Conservation (phyloP, 768 basidiomycete genomes). For the Leccinum olivaceopallidum region DNA sequence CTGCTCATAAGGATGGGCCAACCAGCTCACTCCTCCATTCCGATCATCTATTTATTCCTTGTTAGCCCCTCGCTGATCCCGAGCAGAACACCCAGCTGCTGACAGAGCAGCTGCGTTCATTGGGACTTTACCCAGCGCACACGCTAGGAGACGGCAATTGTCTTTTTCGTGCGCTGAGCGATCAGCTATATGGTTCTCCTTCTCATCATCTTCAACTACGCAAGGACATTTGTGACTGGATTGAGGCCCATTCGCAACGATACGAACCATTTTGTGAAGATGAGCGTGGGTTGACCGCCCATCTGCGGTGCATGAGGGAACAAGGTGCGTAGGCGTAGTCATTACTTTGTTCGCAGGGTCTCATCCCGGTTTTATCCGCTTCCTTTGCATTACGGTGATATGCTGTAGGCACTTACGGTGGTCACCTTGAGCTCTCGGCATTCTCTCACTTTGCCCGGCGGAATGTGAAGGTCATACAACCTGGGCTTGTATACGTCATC, state of each 20-base stretch:
- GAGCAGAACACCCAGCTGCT: constrained; percentile 65
- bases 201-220: constrained; percentile 68
- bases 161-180: constrained; percentile 86
- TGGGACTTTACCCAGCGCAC: constrained; percentile 85
- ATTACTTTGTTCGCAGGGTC: constrained; percentile 2
- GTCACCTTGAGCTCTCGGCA: constrained; percentile 91
- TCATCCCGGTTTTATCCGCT: constrained; percentile 11
- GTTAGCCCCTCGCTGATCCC: constrained; percentile 54
- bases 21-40: constrained; percentile 18
- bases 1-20: constrained; percentile 17
- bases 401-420: constrained; percentile 78
- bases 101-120: constrained; percentile 66
- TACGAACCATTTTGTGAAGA: constrained; percentile 90
- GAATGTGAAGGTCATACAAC: constrained; percentile 91
- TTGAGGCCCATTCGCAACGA: constrained; percentile 62
- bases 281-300: constrained; percentile 72
- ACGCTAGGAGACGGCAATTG: constrained; percentile 93
- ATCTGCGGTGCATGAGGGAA: constrained; percentile 77
- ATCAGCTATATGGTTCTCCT: constrained; percentile 81
- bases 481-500: constrained; percentile 88
- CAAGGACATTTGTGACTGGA: constrained; percentile 80
- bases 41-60: constrained; percentile 13
- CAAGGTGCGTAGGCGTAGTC: constrained; percentile 48
- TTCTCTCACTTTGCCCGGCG: constrained; percentile 79
- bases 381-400: constrained; percentile 16